Conservation (phyloP, 345 rosid species). For the Abelmoschus esculentus region DNA sequence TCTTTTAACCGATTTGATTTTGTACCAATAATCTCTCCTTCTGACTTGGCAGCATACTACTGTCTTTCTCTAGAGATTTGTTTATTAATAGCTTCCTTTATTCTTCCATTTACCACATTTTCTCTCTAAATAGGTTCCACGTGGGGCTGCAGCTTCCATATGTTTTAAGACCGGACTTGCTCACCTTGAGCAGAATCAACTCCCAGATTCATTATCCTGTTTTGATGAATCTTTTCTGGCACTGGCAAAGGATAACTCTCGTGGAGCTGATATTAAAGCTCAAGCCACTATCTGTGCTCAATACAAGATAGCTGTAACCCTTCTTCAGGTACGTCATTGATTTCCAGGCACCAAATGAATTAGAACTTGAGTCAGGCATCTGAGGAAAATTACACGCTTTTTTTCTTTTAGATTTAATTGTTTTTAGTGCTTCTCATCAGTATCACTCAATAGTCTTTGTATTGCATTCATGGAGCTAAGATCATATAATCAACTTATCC, state of each 20-base stretch:
- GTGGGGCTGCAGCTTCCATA: slow-evolving; percentile 83
- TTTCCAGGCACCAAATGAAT: not conserved
- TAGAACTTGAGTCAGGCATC: not conserved
- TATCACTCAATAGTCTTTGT: too few species aligned
- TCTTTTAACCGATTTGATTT: not conserved
- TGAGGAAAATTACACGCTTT: too few species aligned
- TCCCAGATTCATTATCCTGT: slow-evolving; percentile 91
- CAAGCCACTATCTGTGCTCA: slow-evolving; percentile 98
- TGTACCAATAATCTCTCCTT: not conserved
- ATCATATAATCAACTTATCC: too few species aligned
- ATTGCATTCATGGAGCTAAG: too few species aligned
- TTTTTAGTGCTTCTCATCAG: too few species aligned
- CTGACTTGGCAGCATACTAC: not conserved
- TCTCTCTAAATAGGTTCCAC: slow-evolving; percentile 56
- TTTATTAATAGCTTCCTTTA: not conserved
- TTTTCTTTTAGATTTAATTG: too few species aligned
- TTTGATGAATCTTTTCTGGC: slow-evolving; percentile 96
- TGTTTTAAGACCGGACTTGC: slow-evolving; percentile 95
- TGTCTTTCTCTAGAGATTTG: not conserved
- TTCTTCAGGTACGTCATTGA: slow-evolving; percentile 53
- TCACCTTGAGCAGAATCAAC: slow-evolving; percentile 98
- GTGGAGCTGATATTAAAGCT: slow-evolving; percentile 92
- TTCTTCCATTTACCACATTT: slow-evolving; percentile 1
- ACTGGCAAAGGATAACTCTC: slow-evolving; percentile 89
- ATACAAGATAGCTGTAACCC: slow-evolving; percentile 92